A percentile compares a stretch with the other conserved stretches of the same genome.
phyloP scores from a whole-genome alignment of 1,139 yeast species.

The Candida sp. region DNA sequence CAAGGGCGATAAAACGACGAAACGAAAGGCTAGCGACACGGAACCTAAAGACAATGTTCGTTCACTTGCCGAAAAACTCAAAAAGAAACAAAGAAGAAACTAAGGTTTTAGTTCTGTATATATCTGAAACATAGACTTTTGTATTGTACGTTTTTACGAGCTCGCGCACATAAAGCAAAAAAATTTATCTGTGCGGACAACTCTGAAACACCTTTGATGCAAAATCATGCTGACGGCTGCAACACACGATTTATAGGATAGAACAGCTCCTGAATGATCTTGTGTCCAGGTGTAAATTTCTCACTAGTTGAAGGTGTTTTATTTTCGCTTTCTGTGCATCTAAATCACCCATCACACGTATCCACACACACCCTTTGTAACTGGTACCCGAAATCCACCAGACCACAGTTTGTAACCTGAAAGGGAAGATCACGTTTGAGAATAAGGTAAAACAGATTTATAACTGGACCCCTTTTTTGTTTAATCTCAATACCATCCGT shows the following conservation, averaged over 20 bases:
- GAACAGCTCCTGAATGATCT: background rate
- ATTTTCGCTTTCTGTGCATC: too few relatives aligned
- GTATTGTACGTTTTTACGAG: too few relatives aligned
- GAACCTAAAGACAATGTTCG: constrained; percentile 15
- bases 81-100: constrained; percentile 27
- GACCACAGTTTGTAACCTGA: too few relatives aligned
- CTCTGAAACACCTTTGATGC: constrained; percentile 3
- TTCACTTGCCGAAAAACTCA: constrained; percentile 41
- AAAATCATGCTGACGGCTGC: constrained; percentile 1
- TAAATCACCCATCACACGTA: too few relatives aligned
- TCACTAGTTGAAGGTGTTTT: too few relatives aligned
- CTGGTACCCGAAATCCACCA: too few relatives aligned
- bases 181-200: background rate
- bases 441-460: too few relatives aligned
- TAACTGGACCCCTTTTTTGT: background rate
- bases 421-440: too few relatives aligned
- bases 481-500: background rate
- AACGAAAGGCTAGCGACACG: constrained; percentile 15
- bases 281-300: background rate
- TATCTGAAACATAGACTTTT: too few relatives aligned
- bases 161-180: background rate
- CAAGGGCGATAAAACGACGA: constrained; percentile 7
- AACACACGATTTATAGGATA: background rate
- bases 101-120: background rate
- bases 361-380: too few relatives aligned